These are phyloP conservation scores for Ceratobasidium sp. DNA, from an alignment of 1,284 basidiomycete genomes.

Conservation along the genomic window DNA sequence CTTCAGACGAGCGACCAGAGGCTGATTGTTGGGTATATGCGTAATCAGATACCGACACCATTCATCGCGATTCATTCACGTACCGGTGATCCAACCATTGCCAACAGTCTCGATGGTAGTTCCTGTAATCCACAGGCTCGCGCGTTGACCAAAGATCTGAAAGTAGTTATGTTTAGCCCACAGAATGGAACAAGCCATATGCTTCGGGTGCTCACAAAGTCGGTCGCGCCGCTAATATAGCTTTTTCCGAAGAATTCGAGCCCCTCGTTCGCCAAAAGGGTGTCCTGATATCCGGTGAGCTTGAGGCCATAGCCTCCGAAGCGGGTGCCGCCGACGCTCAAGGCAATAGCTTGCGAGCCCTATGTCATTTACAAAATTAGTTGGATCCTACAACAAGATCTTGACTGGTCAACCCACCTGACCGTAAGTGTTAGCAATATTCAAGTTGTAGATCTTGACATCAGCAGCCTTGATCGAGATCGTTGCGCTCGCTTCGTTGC, in stretches of 20 bases:
- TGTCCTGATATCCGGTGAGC: conserved; percentile 51
- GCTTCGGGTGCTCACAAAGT: conserved; percentile 49
- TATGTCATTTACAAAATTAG: not conserved
- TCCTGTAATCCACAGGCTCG: conserved; percentile 46
- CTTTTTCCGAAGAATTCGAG: conserved; percentile 49
- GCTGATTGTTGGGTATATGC: not conserved
- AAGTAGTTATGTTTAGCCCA: conserved; percentile 11
- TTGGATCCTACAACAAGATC: no score
- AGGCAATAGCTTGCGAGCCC: conserved; percentile 51
- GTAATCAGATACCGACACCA: not conserved
- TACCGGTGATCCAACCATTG: conserved; percentile 50
- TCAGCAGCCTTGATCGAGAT: conserved; percentile 35
- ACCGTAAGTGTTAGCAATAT: conserved; percentile 36
- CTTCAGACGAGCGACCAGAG: conserved; percentile 46
- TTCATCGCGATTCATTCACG: not conserved
- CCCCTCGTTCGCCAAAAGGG: conserved; percentile 51
- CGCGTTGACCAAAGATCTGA: conserved; percentile 38
- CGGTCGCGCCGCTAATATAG: conserved; percentile 50
- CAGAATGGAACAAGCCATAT: no score
- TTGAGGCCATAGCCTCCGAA: conserved; percentile 51
- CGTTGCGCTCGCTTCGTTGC: conserved; percentile 42
- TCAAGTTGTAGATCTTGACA: conserved; percentile 43
- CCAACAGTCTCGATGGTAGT: conserved; percentile 46
- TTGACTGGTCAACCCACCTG: not conserved
- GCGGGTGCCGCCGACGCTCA: conserved; percentile 48